A percentile compares a stretch with the other conserved stretches of the same genome.
These are phyloP conservation scores for Candida chilensis DNA, from an alignment of 805 yeast genomes.

Conservation along the genomic window DNA sequence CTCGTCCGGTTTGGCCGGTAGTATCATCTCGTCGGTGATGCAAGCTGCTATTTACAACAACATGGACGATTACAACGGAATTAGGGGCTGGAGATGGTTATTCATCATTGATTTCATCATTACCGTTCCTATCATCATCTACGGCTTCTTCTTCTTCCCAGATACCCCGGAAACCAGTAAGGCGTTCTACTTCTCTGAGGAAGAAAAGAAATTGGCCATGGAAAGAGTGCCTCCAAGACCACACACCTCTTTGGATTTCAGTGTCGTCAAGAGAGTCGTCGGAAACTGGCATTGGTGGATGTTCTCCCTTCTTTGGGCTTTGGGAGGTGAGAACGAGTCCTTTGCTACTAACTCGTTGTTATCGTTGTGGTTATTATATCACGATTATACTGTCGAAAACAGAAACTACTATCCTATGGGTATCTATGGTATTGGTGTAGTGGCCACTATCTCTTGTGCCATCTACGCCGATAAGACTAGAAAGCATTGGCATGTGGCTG, in stretches of 20 bases:
- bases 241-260: conserved; percentile 11
- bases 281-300: conserved; percentile 51
- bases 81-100: conserved; percentile 63
- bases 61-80: conserved; percentile 36
- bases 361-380: conserved; percentile 34
- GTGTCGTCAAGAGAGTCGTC: conserved; percentile 33
- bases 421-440: conserved; percentile 40
- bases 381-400: conserved; percentile 29
- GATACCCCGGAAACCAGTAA: conserved; percentile 38
- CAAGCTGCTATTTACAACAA: conserved; percentile 42
- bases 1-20: conserved; percentile 43
- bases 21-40: conserved; percentile 46
- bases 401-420: conserved; percentile 48
- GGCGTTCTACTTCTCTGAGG: conserved; percentile 24
- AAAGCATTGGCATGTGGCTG: conserved; percentile 44
- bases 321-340: conserved; percentile 41
- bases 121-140: conserved; percentile 47
- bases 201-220: conserved; percentile 30
- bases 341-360: conserved; percentile 36
- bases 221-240: conserved; percentile 28
- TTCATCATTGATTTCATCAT: conserved; percentile 53
- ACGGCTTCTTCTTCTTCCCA: conserved; percentile 51
- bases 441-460: conserved; percentile 33
- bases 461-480: conserved; percentile 30
- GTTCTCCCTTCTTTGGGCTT: conserved; percentile 40